Percentiles rank a stretch among this genome's conserved stretches.
Evolutionary conservation across 345 rosid genomes (phyloP).

Genomic region (Syzygium aqueum): DNA sequence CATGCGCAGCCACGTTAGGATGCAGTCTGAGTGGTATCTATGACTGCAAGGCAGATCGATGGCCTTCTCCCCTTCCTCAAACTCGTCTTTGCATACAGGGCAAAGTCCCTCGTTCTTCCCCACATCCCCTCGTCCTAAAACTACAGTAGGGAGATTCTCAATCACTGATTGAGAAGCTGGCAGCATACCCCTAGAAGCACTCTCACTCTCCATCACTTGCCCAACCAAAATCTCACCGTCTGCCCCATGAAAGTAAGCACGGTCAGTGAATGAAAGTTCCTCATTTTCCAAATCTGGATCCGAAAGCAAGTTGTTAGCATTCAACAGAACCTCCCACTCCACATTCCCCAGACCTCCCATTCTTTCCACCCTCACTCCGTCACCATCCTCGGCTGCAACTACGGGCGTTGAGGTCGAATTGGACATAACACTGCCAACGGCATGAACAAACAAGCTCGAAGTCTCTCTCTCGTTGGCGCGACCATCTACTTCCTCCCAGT

Average conservation of each 20-base stretch:
- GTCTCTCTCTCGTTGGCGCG: slow-evolving; percentile 57
- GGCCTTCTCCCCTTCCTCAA: slow-evolving; percentile 46
- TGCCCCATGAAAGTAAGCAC: slow-evolving; percentile 44
- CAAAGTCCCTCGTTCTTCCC: slow-evolving; percentile 38
- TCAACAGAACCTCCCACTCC: slow-evolving; percentile 82
- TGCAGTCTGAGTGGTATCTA: slow-evolving; percentile 78
- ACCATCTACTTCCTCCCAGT: slow-evolving; percentile 92
- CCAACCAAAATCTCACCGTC: slow-evolving; percentile 72
- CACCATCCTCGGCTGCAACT: slow-evolving; percentile 46
- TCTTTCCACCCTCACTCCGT: slow-evolving; percentile 29
- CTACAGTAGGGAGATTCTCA: slow-evolving; percentile 48
- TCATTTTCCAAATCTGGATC: slow-evolving; percentile 33
- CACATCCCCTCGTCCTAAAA: slow-evolving; percentile 36
- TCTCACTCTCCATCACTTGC: slow-evolving; percentile 72
- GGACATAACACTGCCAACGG: slow-evolving; percentile 47
- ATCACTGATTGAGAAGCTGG: slow-evolving; percentile 61
- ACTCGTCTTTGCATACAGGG: slow-evolving; percentile 82
- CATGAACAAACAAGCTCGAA: slow-evolving; percentile 50
- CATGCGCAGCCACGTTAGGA: slow-evolving; percentile 73
- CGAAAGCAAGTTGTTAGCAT: slow-evolving; percentile 48
- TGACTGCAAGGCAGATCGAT: slow-evolving; percentile 76
- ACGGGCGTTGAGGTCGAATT: slow-evolving; percentile 47
- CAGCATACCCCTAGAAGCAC: slow-evolving; percentile 41
- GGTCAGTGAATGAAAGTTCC: slow-evolving; percentile 37
- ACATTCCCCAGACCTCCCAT: slow-evolving; percentile 33